A percentile compares a stretch with the other conserved stretches of the same genome.
Evolutionary conservation across 1,284 basidiomycete genomes (phyloP).

Genomic region (Sanghuangporus baumii): DNA sequence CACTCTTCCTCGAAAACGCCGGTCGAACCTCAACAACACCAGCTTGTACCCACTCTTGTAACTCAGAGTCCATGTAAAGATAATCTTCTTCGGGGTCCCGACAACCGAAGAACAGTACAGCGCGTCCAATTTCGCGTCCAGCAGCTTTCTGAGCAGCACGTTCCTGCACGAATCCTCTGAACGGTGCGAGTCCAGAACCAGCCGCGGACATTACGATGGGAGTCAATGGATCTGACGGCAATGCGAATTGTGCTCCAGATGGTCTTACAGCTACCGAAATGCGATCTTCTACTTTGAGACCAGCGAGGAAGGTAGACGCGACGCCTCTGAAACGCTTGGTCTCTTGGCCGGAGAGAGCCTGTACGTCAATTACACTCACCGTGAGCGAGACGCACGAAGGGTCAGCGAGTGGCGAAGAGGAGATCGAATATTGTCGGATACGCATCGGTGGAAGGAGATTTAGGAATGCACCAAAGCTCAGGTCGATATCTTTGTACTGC

Average conservation of each 20-base stretch:
- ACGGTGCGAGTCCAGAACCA: slow-evolving; percentile 46
- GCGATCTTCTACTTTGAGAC: slow-evolving; percentile 36
- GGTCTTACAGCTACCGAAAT: slow-evolving; percentile 42
- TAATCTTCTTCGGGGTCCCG: slow-evolving; percentile 38
- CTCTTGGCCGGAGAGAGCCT: slow-evolving; percentile 29
- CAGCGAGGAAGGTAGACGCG: slow-evolving; percentile 43
- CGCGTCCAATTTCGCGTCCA: slow-evolving; percentile 38
- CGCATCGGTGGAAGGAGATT: slow-evolving; percentile 44
- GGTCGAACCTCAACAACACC: slow-evolving; percentile 46
- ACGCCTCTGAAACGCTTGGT: slow-evolving; percentile 31
- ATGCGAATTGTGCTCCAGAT: slow-evolving; percentile 40
- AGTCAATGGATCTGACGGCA: slow-evolving; percentile 35
- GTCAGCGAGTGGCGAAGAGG: slow-evolving; percentile 45
- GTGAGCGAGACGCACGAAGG: slow-evolving; percentile 40
- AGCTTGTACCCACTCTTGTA: slow-evolving; percentile 37
- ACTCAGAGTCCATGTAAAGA: slow-evolving; percentile 34
- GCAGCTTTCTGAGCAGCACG: slow-evolving; percentile 42
- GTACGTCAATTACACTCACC: slow-evolving; percentile 38
- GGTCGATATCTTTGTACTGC: slow-evolving; percentile 32
- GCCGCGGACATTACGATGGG: slow-evolving; percentile 47
- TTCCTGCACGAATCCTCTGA: slow-evolving; percentile 51
- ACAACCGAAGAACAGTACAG: slow-evolving; percentile 47
- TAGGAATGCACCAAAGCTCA: slow-evolving; percentile 38
- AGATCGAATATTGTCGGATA: slow-evolving; percentile 48
- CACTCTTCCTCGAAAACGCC: slow-evolving; percentile 38